These are phyloP conservation scores for Stephania cephalantha DNA, from an alignment of 164 flowering plant species.

Conservation along the genomic window DNA sequence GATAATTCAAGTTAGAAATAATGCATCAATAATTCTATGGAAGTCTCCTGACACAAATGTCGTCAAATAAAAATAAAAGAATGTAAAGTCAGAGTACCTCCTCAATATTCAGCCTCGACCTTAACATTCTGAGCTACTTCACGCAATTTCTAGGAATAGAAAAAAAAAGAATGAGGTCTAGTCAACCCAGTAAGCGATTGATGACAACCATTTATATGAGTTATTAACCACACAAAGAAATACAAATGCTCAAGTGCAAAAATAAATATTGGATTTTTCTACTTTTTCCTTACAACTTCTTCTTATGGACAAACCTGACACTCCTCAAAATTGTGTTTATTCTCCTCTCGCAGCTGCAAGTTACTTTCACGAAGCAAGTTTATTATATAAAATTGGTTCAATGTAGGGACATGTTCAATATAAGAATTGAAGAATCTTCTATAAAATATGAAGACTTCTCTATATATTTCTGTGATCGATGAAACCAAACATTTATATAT, in stretches of 20 bases:
- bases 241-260: background rate
- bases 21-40: background rate
- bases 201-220: background rate
- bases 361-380: constrained; percentile 95
- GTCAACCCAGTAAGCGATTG: background rate
- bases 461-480: background rate
- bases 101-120: constrained; percentile 39
- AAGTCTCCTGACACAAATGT: too few relatives aligned
- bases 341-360: constrained; percentile 86
- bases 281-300: background rate
- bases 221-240: background rate
- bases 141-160: constrained; percentile 53
- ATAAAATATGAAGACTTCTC: background rate
- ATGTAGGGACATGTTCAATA: background rate
- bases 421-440: background rate
- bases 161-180: background rate
- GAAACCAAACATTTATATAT: background rate
- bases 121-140: constrained; percentile 49
- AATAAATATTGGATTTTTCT: background rate
- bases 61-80: background rate
- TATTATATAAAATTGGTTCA: constrained; percentile 14
- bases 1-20: too few relatives aligned
- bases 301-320: constrained; percentile 50
- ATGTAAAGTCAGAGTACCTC: constrained; percentile 38
- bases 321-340: constrained; percentile 84